Percentiles rank a stretch among this genome's conserved stretches.
These are phyloP conservation scores for Candida vartiovaarae DNA, from an alignment of 805 yeast genomes.

Conservation along the genomic window DNA sequence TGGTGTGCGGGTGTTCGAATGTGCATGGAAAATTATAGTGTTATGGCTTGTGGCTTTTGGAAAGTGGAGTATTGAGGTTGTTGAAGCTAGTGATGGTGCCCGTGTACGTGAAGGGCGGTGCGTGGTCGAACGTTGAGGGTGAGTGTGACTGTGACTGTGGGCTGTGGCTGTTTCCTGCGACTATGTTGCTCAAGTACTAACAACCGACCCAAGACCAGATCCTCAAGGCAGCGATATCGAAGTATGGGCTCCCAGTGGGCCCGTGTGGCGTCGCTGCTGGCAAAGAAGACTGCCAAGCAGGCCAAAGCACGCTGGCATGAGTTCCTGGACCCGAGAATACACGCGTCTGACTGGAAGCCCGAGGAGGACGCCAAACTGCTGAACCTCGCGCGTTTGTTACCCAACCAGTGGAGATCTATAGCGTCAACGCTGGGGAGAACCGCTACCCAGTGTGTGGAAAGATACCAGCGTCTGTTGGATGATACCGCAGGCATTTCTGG, in stretches of 20 bases:
- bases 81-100: slow-evolving; percentile 37
- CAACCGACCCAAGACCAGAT: slow-evolving; percentile 28
- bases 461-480: slow-evolving; percentile 69
- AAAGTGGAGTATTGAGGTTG: no score
- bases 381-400: slow-evolving; percentile 59
- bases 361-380: slow-evolving; percentile 73
- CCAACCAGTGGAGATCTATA: slow-evolving; percentile 95
- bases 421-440: slow-evolving; percentile 76
- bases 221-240: slow-evolving; percentile 82
- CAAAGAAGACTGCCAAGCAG: slow-evolving; percentile 83
- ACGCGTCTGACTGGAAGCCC: slow-evolving; percentile 58
- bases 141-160: slow-evolving; percentile 28
- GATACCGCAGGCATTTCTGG: slow-evolving; percentile 25
- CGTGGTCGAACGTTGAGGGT: slow-evolving; percentile 82
- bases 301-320: slow-evolving; percentile 92
- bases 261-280: slow-evolving; percentile 77
- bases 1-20: neutral
- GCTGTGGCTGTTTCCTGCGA: neutral
- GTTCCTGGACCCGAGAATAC: slow-evolving; percentile 70
- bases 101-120: slow-evolving; percentile 77
- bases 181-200: neutral
- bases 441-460: slow-evolving; percentile 77
- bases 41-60: neutral
- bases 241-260: slow-evolving; percentile 94
- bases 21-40: neutral